A percentile compares a stretch with the other conserved stretches of the same genome.
phyloP scores from a whole-genome alignment of 345 rosid genomes.

The Microcos paniculata region DNA sequence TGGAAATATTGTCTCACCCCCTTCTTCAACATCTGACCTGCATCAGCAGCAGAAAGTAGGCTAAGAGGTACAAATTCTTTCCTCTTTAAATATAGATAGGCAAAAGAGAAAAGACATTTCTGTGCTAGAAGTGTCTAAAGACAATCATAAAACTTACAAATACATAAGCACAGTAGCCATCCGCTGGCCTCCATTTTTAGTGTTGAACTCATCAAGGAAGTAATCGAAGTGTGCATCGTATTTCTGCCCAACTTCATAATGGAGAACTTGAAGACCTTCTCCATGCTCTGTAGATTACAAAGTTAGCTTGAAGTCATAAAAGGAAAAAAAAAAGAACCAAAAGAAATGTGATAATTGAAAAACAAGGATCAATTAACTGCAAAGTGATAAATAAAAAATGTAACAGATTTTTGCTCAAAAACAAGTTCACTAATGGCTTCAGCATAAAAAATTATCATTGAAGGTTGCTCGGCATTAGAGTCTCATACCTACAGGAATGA shows the following conservation, averaged over 20 bases:
- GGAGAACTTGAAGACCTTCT: constrained; percentile 89
- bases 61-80: too few relatives aligned
- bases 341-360: background rate
- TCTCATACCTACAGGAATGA: constrained; percentile 71
- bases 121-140: background rate
- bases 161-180: constrained; percentile 93
- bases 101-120: constrained; percentile 4
- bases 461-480: background rate
- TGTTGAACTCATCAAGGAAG: constrained; percentile 86
- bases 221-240: constrained; percentile 88
- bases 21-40: constrained; percentile 98
- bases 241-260: constrained; percentile 85
- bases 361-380: background rate
- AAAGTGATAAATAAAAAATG: background rate
- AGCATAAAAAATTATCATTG: background rate
- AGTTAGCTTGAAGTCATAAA: background rate
- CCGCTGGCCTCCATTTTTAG: constrained; percentile 87
- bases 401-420: background rate
- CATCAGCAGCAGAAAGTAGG: constrained; percentile 11
- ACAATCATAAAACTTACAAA: constrained; percentile 43
- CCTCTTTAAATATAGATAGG: constrained; percentile 3
- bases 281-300: constrained; percentile 66
- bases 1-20: constrained; percentile 95
- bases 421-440: background rate
- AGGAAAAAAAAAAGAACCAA: background rate